A percentile compares a stretch with the other conserved stretches of the same genome.
These are phyloP conservation scores for Mycoemilia scoparia DNA, from an alignment of 192 early-diverging fungal species.

Conservation along the genomic window DNA sequence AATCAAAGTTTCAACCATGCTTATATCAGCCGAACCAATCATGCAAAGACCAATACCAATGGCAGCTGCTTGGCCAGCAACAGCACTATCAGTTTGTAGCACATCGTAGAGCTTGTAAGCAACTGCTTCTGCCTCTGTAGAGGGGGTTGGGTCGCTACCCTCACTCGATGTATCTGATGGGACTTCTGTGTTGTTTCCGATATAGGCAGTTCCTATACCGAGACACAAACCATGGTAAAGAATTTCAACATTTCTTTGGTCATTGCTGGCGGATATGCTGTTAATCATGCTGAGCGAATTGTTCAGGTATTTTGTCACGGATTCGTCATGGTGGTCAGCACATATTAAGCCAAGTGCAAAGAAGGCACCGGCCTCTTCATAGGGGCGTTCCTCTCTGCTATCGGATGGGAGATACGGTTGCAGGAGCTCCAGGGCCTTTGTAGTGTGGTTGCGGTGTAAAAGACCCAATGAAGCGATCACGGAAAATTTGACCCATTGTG, in stretches of 20 bases:
- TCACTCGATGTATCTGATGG: too few relatives aligned
- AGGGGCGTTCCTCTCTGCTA: constrained; percentile 66
- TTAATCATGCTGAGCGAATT: constrained; percentile 62
- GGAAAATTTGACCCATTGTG: constrained; percentile 98
- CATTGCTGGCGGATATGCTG: constrained; percentile 10
- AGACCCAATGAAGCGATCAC: constrained; percentile 95
- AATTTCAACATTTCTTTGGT: constrained; percentile 42
- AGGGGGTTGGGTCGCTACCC: too few relatives aligned
- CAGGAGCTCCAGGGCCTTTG: constrained; percentile 61
- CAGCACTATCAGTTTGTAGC: constrained; percentile 83
- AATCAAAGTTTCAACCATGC: constrained; percentile 84
- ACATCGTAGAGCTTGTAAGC: constrained; percentile 77
- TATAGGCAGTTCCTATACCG: constrained; percentile 87
- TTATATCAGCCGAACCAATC: constrained; percentile 72
- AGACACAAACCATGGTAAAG: constrained; percentile 93
- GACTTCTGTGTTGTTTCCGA: too few relatives aligned
- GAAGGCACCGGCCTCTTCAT: constrained; percentile 91
- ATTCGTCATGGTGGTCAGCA: constrained; percentile 74
- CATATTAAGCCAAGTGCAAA: constrained; percentile 96
- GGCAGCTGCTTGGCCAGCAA: constrained; percentile 94
- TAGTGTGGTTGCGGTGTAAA: constrained; percentile 94
- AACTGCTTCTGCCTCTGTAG: too few relatives aligned
- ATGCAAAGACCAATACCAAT: constrained; percentile 93
- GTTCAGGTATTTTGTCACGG: constrained; percentile 63
- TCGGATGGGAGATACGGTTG: constrained; percentile 90